Evolutionary conservation across 2,329 filamentous ascomycete genomes (phyloP), one percentile per base, ranked within the genome.

Genomic region (Penicillium concentricum): DNA sequence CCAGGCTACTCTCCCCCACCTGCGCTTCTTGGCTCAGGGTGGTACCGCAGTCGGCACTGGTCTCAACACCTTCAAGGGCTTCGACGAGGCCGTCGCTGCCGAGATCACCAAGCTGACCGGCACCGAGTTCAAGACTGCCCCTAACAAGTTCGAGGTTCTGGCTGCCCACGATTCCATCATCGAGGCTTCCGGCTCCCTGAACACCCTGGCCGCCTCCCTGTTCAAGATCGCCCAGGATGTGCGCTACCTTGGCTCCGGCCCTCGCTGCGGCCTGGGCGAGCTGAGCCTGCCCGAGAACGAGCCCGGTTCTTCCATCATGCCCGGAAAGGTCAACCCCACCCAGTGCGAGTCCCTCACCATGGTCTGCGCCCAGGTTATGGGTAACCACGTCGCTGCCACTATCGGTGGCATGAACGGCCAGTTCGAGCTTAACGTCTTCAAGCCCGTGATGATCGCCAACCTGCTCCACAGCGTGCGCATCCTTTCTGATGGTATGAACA

Each of bases 221-320:
- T 95, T 90, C 85, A 97, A 99, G 84, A 96, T 99, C 70, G 94
- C 93, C 12, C 92, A 99, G 81, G 94, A 97, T 75, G 91, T 99
- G 73, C 89, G 94, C 71, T 97, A 96, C 81, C 90, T 97, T 51
- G 94, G 94, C 68, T 96, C 91, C 66, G 94, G 94, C 16, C 94
- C 94, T 54, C 91, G 94, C 58, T 97, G 94, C 78, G 94, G 94
- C 71, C 88, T 97, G 22, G 93, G 92, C 65, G 94, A 99, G 81
- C 85, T 99, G 62, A 85, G 85, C 71, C 86, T 99, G 50, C 94
- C 94, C 26, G 94, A 99, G 82, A 99, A 99, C 80, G 94, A 99
- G 82, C 94, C 94, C 34, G 93, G 93, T 63, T 94, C 89, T 72
- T 95, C 90, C 68, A 97, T 99, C 82, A 99, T 99, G 94, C 94